Base-by-base conservation (phyloP, 106 monocot genomes). In the Amphibolis antarctica region DNA sequence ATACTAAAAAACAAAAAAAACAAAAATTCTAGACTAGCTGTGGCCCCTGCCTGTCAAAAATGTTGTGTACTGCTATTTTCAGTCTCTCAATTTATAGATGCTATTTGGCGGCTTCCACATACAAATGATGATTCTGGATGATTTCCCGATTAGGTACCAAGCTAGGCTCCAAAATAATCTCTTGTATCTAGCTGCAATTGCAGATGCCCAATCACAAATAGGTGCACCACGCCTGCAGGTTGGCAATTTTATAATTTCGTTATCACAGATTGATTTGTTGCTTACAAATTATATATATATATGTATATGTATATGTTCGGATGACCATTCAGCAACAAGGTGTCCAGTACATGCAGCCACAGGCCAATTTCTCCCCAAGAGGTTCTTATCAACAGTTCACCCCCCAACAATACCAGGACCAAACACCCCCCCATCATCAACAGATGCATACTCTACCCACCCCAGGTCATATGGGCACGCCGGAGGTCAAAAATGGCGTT, bases 81-180 rank as follows among this genome's bases (percentile, higher is more conserved):
- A n/a, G n/a, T n/a, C n/a, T n/a, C 53, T 53, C 53, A 53, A 22
- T 52, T 52, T 9, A 19, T 52, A 52, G 21, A 52, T 19, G n/a
- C 20, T 13, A 52, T 7, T 9, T 22, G 23, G n/a, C n/a, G n/a
- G n/a, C n/a, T n/a, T n/a, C 22, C 22, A 20, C 17, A 1, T 53
- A 24, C 23, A 12, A 9, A 58, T 31, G 18, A 13, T 15, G 29
- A 58, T 58, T 10, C 28, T 58, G 53, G 1, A 11, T 28, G 30
- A 49, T 1, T 64, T 21, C 5, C n/a, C 0, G 12, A 28, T 29
- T 30, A 93, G 93, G 79, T 93, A 89, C 30, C 93, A 93, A 83
- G 81, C 88, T 10, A 85, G 83, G 60, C 89, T 93, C 61, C 93
- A 93, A 66, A 88, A 86, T 81, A 93, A 93, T 75, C 81, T 93